Evolutionary conservation across 371 early-diverging fungal species (phyloP), one percentile per base, ranked within the genome.

Genomic region (Mortierella sp.): DNA sequence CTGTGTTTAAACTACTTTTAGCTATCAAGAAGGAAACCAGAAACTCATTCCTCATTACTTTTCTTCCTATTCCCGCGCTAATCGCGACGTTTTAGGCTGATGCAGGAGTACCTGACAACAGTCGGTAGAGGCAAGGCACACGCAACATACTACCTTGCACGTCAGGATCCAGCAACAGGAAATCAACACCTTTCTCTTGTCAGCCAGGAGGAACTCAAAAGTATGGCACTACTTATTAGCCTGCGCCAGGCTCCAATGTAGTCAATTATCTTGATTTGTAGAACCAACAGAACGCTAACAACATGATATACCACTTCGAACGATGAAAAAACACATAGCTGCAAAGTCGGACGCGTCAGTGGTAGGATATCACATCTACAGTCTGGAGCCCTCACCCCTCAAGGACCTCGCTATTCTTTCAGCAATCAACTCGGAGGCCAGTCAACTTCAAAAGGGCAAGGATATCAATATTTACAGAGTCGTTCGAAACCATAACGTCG

Each of bases 311-410:
- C n/a, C n/a, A n/a, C n/a, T n/a, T n/a, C n/a, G n/a, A n/a, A n/a
- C n/a, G n/a, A n/a, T n/a, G n/a, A n/a, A 54, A 34, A 5, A 31
- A 2, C 31, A 34, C 24, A 14, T 69, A 85, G 85, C 13, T 13
- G 76, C 69, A 28, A 81, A 59, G 40, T 71, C 78, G 44, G 85
- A 81, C 51, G 4, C 78, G 5, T 34, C 73, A 2, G 75, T 84
- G 31, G 37, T 70, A 14, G 80, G 86, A 75, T 79, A 74, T 46
- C 86, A 86, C 21, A 86, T 86, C 31, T 86, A 86, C 69, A 86
- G 86, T 34, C 40, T 86, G 59, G 82, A 86, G 24, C 82, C 86
- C n/a, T 79, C 86, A 16, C 75, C 67, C 8, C 75, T 86, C 53
- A 79, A 79, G 50, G 86, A 86, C 51, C 46, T 73, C 14, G 64